Conservation (phyloP, 2,329 filamentous ascomycete species). For the Venturia asperata region DNA sequence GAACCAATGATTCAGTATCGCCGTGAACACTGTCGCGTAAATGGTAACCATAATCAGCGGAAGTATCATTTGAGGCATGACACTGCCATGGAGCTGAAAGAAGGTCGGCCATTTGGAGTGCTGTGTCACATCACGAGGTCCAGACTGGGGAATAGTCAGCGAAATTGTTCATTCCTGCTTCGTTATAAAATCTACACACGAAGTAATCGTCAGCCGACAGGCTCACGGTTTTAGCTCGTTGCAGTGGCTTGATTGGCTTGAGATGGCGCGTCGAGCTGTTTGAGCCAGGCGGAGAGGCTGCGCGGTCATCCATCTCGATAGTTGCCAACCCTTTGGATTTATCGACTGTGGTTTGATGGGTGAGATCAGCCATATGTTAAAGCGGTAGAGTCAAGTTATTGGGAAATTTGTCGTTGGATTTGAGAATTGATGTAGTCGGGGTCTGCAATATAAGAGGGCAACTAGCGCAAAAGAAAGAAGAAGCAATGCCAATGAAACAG, state of each 20-base stretch:
- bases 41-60: slow-evolving; percentile 55
- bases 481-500: slow-evolving; percentile 5
- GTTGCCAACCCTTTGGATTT: not conserved
- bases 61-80: slow-evolving; percentile 66
- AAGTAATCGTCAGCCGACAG: not conserved
- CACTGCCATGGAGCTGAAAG: slow-evolving; percentile 67
- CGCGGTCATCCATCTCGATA: not conserved
- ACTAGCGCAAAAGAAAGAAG: not conserved
- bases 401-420: not conserved
- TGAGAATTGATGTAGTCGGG: not conserved
- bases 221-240: not conserved
- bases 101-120: slow-evolving; percentile 74
- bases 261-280: not conserved
- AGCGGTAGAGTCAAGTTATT: not conserved
- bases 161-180: not conserved
- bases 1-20: slow-evolving; percentile 24
- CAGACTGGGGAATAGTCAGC: slow-evolving; percentile 25
- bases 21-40: slow-evolving; percentile 62
- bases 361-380: not conserved
- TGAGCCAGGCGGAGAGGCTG: not conserved
- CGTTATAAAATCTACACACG: not conserved
- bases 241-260: slow-evolving; percentile 9
- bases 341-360: not conserved
- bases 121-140: slow-evolving; percentile 61
- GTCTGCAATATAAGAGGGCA: not conserved